Evolutionary conservation across 306 rosid genomes (phyloP).

Genomic region (Hylodesmum podocarpum): DNA sequence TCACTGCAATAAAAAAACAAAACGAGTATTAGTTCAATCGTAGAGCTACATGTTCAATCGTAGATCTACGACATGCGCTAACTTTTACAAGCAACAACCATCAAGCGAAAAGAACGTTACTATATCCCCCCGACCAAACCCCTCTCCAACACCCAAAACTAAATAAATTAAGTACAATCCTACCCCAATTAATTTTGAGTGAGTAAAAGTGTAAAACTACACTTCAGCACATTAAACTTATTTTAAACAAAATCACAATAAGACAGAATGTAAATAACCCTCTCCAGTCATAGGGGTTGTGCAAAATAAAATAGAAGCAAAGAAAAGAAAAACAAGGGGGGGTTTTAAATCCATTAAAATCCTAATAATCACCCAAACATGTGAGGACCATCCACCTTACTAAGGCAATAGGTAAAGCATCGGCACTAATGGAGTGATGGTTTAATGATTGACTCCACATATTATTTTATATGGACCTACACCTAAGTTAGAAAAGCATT

Average conservation of each 20-base stretch:
- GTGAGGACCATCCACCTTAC: background rate
- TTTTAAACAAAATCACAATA: background rate
- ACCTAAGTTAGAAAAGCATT: background rate
- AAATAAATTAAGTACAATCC: background rate
- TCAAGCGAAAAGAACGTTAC: background rate
- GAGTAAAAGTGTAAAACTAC: background rate
- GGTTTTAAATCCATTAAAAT: background rate
- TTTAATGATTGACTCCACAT: constrained; percentile 8
- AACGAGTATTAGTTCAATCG: constrained; percentile 23
- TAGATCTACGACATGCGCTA: background rate
- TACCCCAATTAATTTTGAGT: background rate
- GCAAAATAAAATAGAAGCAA: background rate
- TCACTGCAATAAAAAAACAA: constrained; percentile 44
- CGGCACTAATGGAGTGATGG: background rate
- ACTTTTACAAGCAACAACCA: background rate
- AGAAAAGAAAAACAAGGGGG: background rate
- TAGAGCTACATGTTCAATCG: background rate
- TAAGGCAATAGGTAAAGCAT: background rate
- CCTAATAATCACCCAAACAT: background rate
- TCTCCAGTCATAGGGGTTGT: background rate
- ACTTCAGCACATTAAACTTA: background rate
- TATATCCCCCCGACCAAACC: background rate
- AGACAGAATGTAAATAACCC: background rate
- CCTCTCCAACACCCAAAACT: background rate
- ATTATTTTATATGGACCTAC: background rate